Base-by-base conservation (phyloP, 2,329 filamentous ascomycete species). In the Alternaria arbusti region DNA sequence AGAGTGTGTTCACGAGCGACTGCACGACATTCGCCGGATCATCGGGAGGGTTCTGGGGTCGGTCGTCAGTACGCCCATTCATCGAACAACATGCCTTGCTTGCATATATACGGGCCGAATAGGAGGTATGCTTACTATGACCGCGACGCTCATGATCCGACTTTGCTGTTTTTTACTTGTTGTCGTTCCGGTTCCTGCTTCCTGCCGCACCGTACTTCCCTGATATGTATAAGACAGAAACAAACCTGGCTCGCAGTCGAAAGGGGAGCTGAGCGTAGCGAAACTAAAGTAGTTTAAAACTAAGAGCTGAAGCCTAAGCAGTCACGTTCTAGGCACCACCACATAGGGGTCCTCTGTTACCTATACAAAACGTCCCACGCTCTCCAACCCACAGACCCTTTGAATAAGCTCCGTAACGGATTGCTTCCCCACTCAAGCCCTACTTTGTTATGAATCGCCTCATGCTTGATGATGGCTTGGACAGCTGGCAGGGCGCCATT, bases 401-500 rank as follows among this genome's bases (percentile, higher is more conserved):
- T 54, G 36, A 50, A 52, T 64, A 64, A 64, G 67, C 67, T 68
- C 43, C 67, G 65, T 40, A 54, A 57, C 22, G n/a, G 50, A 20
- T 36, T 8, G 44, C 54, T 40, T 45, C 64, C 59, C 65, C 59
- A 64, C 56, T 49, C 49, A 51, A 68, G 62, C 64, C 67, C 59
- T 60, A 54, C 62, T 51, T 40, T 40, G 56, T 36, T 58, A 60
- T 64, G 58, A 59, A 67, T 60, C 50, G 62, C 55, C 44, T 64
- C 63, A 78, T 75, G 72, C 73, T 69, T 59, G 63, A 70, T 75
- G 71, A 77, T 77, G 71, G 64, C 66, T 69, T 73, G 75, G 75
- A 78, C 75, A 78, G 75, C 74, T 79, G 76, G 74, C 77, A 75
- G 20, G 55, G 66, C 55, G 65, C 70, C 63, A 78, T 78, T 79